These are phyloP conservation scores for Leccinum barrowsii DNA, from an alignment of 768 basidiomycete genomes.

Conservation along the genomic window DNA sequence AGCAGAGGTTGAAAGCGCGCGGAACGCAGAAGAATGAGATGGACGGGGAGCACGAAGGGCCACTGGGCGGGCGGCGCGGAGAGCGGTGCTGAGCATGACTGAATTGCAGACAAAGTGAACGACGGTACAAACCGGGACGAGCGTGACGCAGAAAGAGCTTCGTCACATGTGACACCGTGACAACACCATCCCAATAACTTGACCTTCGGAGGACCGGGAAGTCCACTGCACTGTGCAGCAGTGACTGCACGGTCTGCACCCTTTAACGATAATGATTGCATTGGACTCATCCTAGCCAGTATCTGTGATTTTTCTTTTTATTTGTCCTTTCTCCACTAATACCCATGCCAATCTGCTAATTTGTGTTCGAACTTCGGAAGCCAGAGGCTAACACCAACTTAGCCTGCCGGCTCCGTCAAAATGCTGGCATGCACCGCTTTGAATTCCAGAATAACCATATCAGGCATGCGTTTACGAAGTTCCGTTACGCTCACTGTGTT, in stretches of 20 bases:
- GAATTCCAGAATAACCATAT: constrained; percentile 14
- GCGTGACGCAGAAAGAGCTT: constrained; percentile 23
- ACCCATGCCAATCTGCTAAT: too few species aligned
- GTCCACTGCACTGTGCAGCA: not conserved
- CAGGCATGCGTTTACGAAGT: constrained; percentile 32
- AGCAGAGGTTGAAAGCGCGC: constrained; percentile 58
- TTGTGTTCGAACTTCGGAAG: too few species aligned
- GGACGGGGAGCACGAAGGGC: constrained; percentile 20
- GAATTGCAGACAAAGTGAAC: constrained; percentile 3
- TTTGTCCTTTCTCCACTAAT: too few species aligned
- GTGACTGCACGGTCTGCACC: not conserved
- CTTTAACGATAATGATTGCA: not conserved
- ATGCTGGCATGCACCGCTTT: not conserved
- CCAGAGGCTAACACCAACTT: too few species aligned
- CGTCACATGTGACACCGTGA: constrained; percentile 26
- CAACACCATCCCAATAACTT: too few species aligned
- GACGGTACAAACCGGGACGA: constrained; percentile 26
- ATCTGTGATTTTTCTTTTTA: too few species aligned
- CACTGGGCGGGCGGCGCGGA: constrained; percentile 28
- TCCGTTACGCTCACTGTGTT: constrained; percentile 10
- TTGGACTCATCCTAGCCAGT: too few species aligned
- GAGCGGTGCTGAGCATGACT: constrained; percentile 26
- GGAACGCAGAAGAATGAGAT: constrained; percentile 32
- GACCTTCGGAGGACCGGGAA: too few species aligned
- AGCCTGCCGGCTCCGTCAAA: not conserved